Conservation (phyloP, 2,329 filamentous ascomycete genomes). For the Curvularia sp. region DNA sequence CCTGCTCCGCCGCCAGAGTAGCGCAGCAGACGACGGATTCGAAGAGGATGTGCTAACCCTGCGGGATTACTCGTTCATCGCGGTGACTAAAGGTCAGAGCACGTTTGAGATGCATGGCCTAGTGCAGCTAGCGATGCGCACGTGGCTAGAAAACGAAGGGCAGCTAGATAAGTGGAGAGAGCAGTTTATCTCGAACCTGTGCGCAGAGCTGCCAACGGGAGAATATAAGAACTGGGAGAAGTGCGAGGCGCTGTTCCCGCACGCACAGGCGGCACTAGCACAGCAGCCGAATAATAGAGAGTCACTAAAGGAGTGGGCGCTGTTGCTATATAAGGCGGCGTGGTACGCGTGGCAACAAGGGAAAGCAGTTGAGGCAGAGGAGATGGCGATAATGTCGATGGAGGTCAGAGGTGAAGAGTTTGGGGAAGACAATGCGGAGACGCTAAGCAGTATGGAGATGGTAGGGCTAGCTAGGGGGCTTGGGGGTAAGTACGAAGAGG, state of each 20-base stretch:
- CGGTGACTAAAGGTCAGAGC: conserved; percentile 15
- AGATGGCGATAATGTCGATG: conserved; percentile 8
- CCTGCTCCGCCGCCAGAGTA: too few relatives aligned
- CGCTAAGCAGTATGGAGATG: conserved; percentile 11
- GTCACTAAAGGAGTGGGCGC: conserved; percentile 8
- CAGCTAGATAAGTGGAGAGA: conserved; percentile 35
- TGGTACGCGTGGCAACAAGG: conserved; percentile 20
- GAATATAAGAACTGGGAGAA: background rate
- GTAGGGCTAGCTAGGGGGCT: background rate
- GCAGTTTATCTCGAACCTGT: background rate
- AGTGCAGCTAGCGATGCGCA: conserved; percentile 47
- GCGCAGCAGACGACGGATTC: conserved; percentile 16
- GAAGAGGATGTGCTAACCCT: conserved; percentile 46
- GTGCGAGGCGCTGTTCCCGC: background rate
- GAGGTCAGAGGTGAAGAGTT: conserved; percentile 9
- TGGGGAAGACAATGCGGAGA: conserved; percentile 3
- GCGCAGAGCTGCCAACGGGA: too few relatives aligned
- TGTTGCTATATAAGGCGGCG: conserved; percentile 14
- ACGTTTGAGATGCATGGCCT: conserved; percentile 53
- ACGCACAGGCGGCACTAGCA: background rate
- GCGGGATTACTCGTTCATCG: conserved; percentile 50
- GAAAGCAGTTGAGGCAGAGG: conserved; percentile 12
- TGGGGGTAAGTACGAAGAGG: background rate
- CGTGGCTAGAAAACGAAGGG: conserved; percentile 17
- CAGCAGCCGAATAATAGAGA: background rate